phyloP scores from a whole-genome alignment of 352 stramenopile genomes.

The Pythium scleroteichum region DNA sequence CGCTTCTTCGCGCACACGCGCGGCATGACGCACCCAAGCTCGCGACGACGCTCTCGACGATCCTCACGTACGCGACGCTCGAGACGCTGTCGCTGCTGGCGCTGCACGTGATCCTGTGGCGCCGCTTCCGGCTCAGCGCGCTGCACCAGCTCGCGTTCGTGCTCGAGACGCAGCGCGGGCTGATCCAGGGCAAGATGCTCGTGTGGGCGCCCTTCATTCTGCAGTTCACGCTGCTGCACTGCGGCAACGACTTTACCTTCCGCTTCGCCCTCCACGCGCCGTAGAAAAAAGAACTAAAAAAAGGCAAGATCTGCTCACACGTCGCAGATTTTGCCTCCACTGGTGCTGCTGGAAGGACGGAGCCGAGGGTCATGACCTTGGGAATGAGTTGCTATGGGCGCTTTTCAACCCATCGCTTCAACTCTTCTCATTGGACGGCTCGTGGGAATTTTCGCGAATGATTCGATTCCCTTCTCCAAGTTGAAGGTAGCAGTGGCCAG shows the following conservation, averaged over 20 bases:
- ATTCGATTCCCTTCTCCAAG: too few species aligned
- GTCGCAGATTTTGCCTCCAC: conserved; percentile 10
- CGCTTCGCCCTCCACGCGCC: not conserved
- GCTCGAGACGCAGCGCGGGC: conserved; percentile 11
- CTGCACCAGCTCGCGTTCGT: conserved; percentile 18
- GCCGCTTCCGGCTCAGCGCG: not conserved
- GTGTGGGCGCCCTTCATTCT: conserved; percentile 19
- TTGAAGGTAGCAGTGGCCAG: too few species aligned
- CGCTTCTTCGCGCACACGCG: conserved; percentile 4
- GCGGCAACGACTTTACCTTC: conserved; percentile 13
- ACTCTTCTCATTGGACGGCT: too few species aligned
- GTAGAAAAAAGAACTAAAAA: too few species aligned
- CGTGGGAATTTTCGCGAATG: too few species aligned
- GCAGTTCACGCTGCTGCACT: conserved; percentile 17
- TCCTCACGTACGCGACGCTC: too few species aligned
- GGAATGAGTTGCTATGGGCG: too few species aligned
- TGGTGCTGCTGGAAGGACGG: too few species aligned
- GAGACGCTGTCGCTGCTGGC: conserved; percentile 1
- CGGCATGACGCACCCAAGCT: not conserved
- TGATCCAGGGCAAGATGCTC: conserved; percentile 21
- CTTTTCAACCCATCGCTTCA: too few species aligned
- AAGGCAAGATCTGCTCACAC: too few species aligned
- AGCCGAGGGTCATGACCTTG: too few species aligned
- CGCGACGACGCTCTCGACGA: not conserved
- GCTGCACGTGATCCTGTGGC: conserved; percentile 7